phyloP scores from a whole-genome alignment of 108 stramenopile genomes.

The Pseudonitzschia multiseries region DNA sequence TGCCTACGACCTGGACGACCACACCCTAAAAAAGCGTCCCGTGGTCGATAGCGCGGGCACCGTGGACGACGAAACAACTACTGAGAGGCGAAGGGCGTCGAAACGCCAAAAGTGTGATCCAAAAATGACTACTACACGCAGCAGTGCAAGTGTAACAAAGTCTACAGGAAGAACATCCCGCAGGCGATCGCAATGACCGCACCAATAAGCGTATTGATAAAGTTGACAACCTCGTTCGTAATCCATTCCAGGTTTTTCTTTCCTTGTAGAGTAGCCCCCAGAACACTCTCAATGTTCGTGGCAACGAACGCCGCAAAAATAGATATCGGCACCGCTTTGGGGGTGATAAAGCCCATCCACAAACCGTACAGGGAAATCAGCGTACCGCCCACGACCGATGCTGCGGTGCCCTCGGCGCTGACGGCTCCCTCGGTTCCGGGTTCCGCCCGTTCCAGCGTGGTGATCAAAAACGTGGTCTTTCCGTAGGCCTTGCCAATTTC shows the following conservation, averaged over 20 bases:
- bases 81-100: background rate
- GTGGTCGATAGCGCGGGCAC: background rate
- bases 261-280: conserved; percentile 91
- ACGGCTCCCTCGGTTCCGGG: conserved; percentile 89
- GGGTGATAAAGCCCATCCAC: conserved; percentile 48
- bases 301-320: conserved; percentile 86
- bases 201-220: conserved; percentile 92
- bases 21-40: conserved; percentile 5
- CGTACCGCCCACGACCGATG: conserved; percentile 83
- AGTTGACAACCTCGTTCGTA: conserved; percentile 95
- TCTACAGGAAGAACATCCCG: conserved; percentile 34
- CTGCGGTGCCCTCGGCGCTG: conserved; percentile 84
- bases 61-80: background rate
- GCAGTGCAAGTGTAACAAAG: no score
- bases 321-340: conserved; percentile 49
- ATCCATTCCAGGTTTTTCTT: conserved; percentile 79
- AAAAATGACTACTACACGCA: no score
- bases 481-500: conserved; percentile 97
- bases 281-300: conserved; percentile 88
- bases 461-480: conserved; percentile 92
- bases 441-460: conserved; percentile 81
- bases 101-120: conserved; percentile 1
- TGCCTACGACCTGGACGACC: conserved; percentile 16
- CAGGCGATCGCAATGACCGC: conserved; percentile 71
- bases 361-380: conserved; percentile 75